Conservation (phyloP, 2,329 filamentous ascomycete species). For the Pseudomassariella vexata region DNA sequence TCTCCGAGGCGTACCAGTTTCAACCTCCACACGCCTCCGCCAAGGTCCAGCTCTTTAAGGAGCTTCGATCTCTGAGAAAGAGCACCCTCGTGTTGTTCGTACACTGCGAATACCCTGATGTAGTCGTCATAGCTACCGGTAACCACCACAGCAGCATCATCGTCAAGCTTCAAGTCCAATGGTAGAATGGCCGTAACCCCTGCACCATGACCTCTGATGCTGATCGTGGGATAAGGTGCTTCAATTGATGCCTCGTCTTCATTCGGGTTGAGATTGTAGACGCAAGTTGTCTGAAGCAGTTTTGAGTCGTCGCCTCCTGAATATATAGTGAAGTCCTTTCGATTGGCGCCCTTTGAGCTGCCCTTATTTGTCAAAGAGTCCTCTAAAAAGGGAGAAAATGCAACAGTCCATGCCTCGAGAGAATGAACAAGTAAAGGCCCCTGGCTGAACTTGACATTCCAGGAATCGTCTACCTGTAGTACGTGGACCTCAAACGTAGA, state of each 20-base stretch:
- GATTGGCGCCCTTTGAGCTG: neutral
- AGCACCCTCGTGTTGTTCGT: slow-evolving; percentile 33
- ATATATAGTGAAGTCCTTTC: slow-evolving; percentile 39
- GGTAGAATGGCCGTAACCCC: slow-evolving; percentile 86
- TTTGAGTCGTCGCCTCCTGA: slow-evolving; percentile 73
- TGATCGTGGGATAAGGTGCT: slow-evolving; percentile 17
- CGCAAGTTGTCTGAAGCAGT: slow-evolving; percentile 42
- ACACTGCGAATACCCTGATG: slow-evolving; percentile 60
- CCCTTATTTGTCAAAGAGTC: too few species aligned
- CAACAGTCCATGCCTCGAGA: slow-evolving; percentile 71
- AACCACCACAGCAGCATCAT: slow-evolving; percentile 54
- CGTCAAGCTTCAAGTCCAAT: slow-evolving; percentile 36
- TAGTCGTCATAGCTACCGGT: slow-evolving; percentile 92
- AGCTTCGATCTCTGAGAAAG: slow-evolving; percentile 38
- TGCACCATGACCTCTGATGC: slow-evolving; percentile 59
- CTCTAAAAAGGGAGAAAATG: slow-evolving; percentile 40
- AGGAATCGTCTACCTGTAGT: slow-evolving; percentile 39
- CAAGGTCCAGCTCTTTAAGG: slow-evolving; percentile 62
- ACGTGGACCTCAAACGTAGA: slow-evolving; percentile 61
- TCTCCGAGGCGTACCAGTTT: slow-evolving; percentile 46
- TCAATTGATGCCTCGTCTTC: slow-evolving; percentile 10
- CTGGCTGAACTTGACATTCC: slow-evolving; percentile 26
- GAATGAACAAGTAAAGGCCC: slow-evolving; percentile 41
- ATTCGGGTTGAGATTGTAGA: slow-evolving; percentile 9
- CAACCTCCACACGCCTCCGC: slow-evolving; percentile 81